Evolutionary conservation across 768 basidiomycete species (phyloP).

Genomic region (Lentinula edodes): DNA sequence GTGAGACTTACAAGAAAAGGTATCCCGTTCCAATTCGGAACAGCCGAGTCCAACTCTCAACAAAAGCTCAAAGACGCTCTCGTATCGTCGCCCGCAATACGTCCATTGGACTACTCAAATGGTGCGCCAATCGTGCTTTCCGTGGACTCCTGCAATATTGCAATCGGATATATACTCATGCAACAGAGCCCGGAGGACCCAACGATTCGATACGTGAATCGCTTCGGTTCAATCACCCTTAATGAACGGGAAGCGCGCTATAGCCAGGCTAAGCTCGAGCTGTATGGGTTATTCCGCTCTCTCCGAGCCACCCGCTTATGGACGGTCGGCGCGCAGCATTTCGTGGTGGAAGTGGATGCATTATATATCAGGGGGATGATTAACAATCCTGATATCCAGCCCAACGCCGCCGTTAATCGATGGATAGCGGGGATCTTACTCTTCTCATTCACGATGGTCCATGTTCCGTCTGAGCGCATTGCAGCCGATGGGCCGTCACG

Average conservation of each 20-base stretch:
- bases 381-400: neutral
- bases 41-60: neutral
- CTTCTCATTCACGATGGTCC: neutral
- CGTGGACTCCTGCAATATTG: slow-evolving; percentile 24
- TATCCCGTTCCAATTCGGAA: neutral
- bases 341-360: neutral
- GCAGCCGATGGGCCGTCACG: too few species aligned
- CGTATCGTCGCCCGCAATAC: neutral
- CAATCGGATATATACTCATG: slow-evolving; percentile 24
- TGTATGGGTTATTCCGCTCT: neutral
- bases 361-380: neutral
- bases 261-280: neutral
- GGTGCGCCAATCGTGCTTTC: slow-evolving; percentile 19
- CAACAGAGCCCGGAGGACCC: slow-evolving; percentile 22
- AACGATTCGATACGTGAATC: neutral
- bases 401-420: neutral
- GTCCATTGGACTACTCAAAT: slow-evolving; percentile 23
- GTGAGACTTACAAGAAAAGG: neutral
- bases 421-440: neutral
- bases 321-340: neutral
- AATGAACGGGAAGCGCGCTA: neutral
- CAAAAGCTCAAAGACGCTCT: slow-evolving; percentile 14
- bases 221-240: neutral
- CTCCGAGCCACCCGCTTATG: neutral
- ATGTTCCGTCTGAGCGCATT: too few species aligned